A percentile compares a stretch with the other conserved stretches of the same genome.
These are phyloP conservation scores for Tolypocladium pustulatum DNA, from an alignment of 2,329 filamentous ascomycete species.

Conservation along the genomic window DNA sequence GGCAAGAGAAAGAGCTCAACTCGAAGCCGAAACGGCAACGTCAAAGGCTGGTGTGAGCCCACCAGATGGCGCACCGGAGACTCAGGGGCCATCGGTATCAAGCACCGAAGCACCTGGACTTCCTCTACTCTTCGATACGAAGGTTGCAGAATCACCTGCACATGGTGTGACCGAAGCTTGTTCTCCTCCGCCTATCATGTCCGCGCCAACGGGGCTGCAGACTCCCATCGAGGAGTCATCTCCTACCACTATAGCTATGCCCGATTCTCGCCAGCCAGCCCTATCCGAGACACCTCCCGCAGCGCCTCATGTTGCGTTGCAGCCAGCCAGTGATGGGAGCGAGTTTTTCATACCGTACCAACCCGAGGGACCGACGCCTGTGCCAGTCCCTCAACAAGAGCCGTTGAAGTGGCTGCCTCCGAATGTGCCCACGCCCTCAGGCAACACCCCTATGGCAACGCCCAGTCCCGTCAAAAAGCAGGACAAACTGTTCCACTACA, in stretches of 20 bases:
- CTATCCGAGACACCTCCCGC: constrained; percentile 19
- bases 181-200: constrained; percentile 9
- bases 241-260: constrained; percentile 9
- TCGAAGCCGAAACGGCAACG: constrained; percentile 11
- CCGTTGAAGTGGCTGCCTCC: constrained; percentile 42
- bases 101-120: not conserved
- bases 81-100: not conserved
- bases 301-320: constrained; percentile 15
- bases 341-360: constrained; percentile 45
- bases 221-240: constrained; percentile 13
- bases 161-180: not conserved
- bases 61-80: not conserved
- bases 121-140: not conserved
- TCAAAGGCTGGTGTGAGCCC: not conserved
- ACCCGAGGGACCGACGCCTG: constrained; percentile 38
- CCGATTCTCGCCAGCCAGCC: constrained; percentile 11
- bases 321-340: constrained; percentile 11
- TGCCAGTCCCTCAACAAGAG: constrained; percentile 24
- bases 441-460: constrained; percentile 19
- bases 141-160: not conserved
- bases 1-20: constrained; percentile 30
- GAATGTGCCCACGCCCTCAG: constrained; percentile 27
- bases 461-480: constrained; percentile 25
- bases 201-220: constrained; percentile 12
- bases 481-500: constrained; percentile 24